Conservation (phyloP, 345 rosid genomes). For the Eucalyptus albens region DNA sequence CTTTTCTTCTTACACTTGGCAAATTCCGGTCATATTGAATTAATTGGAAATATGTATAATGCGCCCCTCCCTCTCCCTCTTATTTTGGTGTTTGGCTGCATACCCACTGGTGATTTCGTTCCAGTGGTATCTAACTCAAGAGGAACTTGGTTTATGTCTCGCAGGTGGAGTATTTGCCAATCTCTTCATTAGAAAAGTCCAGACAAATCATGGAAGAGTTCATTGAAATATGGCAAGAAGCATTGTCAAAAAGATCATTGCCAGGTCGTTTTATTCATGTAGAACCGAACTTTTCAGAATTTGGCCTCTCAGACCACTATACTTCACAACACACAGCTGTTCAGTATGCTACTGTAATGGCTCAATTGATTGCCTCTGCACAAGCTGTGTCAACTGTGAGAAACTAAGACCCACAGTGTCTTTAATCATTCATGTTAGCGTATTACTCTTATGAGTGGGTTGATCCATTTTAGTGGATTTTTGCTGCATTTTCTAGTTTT, state of each 20-base stretch:
- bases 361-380: conserved; percentile 68
- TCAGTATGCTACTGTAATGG: conserved; percentile 68
- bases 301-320: conserved; percentile 58
- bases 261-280: conserved; percentile 61
- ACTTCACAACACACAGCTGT: conserved; percentile 79
- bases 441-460: background rate
- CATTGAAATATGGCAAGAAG: conserved; percentile 71
- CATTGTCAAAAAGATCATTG: conserved; percentile 56
- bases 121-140: background rate
- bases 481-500: background rate
- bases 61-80: too few relatives aligned
- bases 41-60: background rate
- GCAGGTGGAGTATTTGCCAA: conserved; percentile 87
- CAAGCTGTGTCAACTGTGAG: conserved; percentile 46
- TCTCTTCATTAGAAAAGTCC: conserved; percentile 70
- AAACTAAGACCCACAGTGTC: conserved; percentile 7
- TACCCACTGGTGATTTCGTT: background rate
- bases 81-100: background rate
- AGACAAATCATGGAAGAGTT: conserved; percentile 72
- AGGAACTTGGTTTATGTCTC: conserved; percentile 2
- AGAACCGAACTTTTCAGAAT: conserved; percentile 62
- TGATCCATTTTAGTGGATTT: background rate
- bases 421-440: background rate
- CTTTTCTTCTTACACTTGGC: background rate
- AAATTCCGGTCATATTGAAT: background rate